Evolutionary conservation across 441 rosid genomes (phyloP).

Genomic region (Populus tomentosa): DNA sequence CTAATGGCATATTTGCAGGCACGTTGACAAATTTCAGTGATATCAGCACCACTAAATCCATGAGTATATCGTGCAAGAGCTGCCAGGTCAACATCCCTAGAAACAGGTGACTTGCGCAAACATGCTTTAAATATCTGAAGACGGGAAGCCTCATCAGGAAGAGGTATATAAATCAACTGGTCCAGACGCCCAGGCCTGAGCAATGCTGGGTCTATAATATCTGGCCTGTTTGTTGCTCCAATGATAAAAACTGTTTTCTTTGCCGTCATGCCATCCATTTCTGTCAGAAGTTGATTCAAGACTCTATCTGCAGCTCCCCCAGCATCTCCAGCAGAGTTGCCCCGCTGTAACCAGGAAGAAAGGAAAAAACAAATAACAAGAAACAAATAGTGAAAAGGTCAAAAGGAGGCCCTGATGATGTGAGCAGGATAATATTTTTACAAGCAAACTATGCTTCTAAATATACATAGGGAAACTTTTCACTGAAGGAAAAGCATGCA

Average conservation of each 20-base stretch:
- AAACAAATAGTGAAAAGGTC: background rate
- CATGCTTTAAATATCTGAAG: conserved; percentile 48
- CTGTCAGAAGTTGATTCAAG: too few relatives aligned
- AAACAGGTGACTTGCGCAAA: conserved; percentile 51
- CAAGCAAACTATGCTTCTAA: background rate
- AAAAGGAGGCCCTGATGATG: background rate
- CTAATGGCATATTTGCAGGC: conserved; percentile 61
- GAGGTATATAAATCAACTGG: conserved; percentile 58
- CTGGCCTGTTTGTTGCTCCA: too few relatives aligned
- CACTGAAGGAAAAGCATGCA: background rate
- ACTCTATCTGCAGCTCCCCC: too few relatives aligned
- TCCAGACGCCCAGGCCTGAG: conserved; percentile 57
- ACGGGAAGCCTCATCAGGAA: conserved; percentile 55
- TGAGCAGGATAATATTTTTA: background rate
- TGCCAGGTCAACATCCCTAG: conserved; percentile 45
- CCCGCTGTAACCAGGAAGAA: too few relatives aligned
- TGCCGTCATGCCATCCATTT: too few relatives aligned
- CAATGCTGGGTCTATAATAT: conserved; percentile 48
- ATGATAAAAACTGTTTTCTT: too few relatives aligned
- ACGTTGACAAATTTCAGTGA: conserved; percentile 11
- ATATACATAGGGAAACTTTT: too few relatives aligned
- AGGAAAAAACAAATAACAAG: background rate
- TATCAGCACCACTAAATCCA: conserved; percentile 21
- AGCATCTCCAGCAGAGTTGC: too few relatives aligned
- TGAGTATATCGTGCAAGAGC: conserved; percentile 46